Conservation (phyloP, 768 basidiomycete genomes). For the Boletus tylopilopsis region DNA sequence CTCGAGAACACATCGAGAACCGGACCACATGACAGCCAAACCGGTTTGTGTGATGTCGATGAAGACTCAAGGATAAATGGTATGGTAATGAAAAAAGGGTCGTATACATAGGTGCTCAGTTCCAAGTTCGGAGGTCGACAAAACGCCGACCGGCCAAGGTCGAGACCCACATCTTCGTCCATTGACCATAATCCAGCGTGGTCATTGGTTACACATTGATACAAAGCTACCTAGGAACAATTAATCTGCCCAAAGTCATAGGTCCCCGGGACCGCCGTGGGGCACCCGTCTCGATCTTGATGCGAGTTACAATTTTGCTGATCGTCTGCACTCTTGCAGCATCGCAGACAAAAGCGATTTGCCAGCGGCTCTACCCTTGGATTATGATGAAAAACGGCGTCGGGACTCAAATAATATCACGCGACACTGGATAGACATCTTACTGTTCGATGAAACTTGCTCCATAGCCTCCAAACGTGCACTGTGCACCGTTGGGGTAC, state of each 20-base stretch:
- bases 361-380: conserved; percentile 43
- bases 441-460: conserved; percentile 52
- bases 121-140: no score
- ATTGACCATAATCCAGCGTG: conserved; percentile 20
- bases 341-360: conserved; percentile 47
- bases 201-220: not conserved
- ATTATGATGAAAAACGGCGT: not conserved
- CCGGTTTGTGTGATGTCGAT: no score
- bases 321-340: conserved; percentile 39
- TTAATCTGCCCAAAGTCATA: conserved; percentile 41
- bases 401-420: not conserved
- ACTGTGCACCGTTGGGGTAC: conserved; percentile 52
- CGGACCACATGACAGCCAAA: no score
- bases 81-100: no score
- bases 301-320: conserved; percentile 52
- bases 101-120: no score
- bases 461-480: conserved; percentile 47
- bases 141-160: no score
- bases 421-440: conserved; percentile 7
- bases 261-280: conserved; percentile 40
- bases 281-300: conserved; percentile 42
- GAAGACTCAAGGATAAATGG: no score
- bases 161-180: no score
- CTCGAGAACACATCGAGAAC: no score
- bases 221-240: conserved; percentile 31